phyloP scores from a whole-genome alignment of 306 rosid genomes.

The Quercus variabilis region DNA sequence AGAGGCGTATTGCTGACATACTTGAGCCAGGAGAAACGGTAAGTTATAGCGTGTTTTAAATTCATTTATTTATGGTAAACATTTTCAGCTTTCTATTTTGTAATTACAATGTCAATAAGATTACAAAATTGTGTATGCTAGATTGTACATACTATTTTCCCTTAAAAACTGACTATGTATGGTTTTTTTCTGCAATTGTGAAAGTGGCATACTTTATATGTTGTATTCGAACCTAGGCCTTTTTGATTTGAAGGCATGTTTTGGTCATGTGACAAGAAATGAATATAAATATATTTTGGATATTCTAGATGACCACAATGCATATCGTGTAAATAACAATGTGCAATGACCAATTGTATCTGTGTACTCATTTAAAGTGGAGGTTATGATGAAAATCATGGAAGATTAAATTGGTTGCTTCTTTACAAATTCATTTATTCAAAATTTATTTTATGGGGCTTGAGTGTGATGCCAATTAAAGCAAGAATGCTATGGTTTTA shows the following conservation, averaged over 20 bases:
- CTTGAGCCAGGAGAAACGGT: constrained; percentile 89
- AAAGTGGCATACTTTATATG: not conserved
- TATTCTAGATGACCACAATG: not conserved
- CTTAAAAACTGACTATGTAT: not conserved
- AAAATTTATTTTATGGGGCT: too few species aligned
- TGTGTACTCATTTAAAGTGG: not conserved
- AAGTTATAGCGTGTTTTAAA: constrained; percentile 6
- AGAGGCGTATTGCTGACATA: constrained; percentile 78
- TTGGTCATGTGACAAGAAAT: not conserved
- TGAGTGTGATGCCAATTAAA: too few species aligned
- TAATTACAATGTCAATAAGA: not conserved
- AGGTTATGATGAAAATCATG: too few species aligned
- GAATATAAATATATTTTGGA: not conserved
- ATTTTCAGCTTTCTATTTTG: too few species aligned
- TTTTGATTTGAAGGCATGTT: not conserved
- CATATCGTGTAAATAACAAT: not conserved
- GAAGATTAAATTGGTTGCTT: too few species aligned
- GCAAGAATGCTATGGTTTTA: too few species aligned
- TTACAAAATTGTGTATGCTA: not conserved
- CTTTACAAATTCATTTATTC: too few species aligned
- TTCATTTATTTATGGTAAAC: not conserved
- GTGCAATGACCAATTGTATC: not conserved
- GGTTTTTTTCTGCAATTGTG: not conserved
- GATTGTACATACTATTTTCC: not conserved
- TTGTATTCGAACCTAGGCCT: not conserved